Base-by-base conservation (phyloP, 495 filamentous ascomycete genomes). In the Delitschia confertaspora region DNA sequence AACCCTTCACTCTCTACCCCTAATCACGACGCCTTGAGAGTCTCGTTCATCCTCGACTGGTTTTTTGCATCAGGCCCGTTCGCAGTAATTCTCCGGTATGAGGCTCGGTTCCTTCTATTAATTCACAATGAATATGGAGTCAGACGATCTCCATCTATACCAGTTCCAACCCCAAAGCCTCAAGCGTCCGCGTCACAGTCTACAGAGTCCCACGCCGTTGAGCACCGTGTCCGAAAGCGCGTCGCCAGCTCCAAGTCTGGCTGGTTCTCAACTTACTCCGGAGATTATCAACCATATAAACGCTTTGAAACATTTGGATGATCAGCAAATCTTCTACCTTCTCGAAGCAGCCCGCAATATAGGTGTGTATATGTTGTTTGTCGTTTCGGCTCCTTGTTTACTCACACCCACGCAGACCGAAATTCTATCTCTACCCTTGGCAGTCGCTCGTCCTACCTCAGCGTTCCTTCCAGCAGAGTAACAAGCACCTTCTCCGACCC, bases 251-350 rank as follows among this genome's bases (percentile, higher is more conserved):
- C 53, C 53, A 5, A 37, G 43, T 22, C 47, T 47, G 22, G 45
- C 51, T 14, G 27, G 42, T 36, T 26, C 38, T 0, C 22, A 20
- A 10, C 42, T 56, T 34, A 55, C 52, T 9, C 46, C 41, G 6
- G 53, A 56, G 13, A 47, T 56, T 14, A 47, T 56, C 32, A 43
- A 51, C 16, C 47, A 51, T 44, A 51, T 56, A 23, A 47, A 56
- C 38, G 53, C 38, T 16, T 33, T 56, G 20, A 56, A 51, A 39
- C 53, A 56, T 35, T 40, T 56, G 29, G 53, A 56, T 27, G 47
- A 56, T 34, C 50, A 56, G 33, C 43, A 47, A 39, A 51, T 56
- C 19, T 42, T 56, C 32, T 24, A 50, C 21, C 38, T 56, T 19
- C 39, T 56, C 11, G 35, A 50, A 24, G 53, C 44, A 10, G 53